Evolutionary conservation across 2,329 filamentous ascomycete genomes (phyloP).

Genomic region (Gremmenia infestans): DNA sequence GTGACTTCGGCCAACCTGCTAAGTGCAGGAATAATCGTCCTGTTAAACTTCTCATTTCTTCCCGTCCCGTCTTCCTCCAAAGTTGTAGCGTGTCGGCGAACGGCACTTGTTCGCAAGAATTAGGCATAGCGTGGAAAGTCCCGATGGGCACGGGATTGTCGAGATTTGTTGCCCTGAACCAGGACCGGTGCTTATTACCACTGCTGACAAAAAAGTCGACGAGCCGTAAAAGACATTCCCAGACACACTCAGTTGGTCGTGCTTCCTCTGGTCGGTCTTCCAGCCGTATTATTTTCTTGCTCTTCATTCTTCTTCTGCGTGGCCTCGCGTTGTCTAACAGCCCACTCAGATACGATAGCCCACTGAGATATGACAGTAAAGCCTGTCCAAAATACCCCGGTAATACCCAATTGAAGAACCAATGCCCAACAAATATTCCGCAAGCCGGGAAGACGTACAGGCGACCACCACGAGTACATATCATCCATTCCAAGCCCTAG

Average conservation of each 20-base stretch:
- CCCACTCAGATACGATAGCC: background rate
- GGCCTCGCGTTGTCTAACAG: too few species aligned
- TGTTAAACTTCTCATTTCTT: constrained; percentile 5
- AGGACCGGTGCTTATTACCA: background rate
- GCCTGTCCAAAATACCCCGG: constrained; percentile 26
- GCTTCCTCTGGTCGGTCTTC: background rate
- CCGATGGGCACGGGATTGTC: background rate
- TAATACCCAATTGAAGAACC: constrained; percentile 23
- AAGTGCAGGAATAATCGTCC: background rate
- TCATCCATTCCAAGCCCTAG: constrained; percentile 15
- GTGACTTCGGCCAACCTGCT: constrained; percentile 10
- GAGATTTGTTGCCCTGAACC: background rate
- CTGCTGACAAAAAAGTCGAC: background rate
- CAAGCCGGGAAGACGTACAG: constrained; percentile 7
- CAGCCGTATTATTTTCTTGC: background rate
- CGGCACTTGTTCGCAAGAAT: constrained; percentile 1
- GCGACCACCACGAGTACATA: constrained; percentile 12
- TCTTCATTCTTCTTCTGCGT: background rate
- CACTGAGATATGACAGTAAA: constrained; percentile 22
- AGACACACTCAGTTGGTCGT: background rate
- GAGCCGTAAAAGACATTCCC: too few species aligned
- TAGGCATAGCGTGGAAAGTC: too few species aligned
- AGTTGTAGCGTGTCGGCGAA: background rate
- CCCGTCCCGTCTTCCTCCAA: constrained; percentile 5
- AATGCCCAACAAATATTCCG: constrained; percentile 22